Evolutionary conservation across 257 asterid genomes (phyloP).

Genomic region (Solanum acaule): DNA sequence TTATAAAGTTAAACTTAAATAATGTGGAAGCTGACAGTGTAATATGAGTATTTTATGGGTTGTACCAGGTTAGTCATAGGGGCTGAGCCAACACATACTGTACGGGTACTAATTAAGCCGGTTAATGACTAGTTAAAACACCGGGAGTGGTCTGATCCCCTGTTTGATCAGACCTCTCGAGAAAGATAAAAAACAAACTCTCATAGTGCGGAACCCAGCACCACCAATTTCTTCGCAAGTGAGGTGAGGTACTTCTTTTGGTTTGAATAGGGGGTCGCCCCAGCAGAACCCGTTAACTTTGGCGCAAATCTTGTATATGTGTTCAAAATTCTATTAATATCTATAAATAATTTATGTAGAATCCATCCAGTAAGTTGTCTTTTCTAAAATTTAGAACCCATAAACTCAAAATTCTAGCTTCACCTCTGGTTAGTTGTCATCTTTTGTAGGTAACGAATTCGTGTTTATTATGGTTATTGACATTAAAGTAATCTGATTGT

Average conservation of each 20-base stretch:
- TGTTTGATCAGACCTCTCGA: not conserved
- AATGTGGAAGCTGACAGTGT: not conserved
- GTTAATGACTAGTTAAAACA: not conserved
- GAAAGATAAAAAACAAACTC: not conserved
- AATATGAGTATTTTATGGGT: not conserved
- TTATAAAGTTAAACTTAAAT: not conserved
- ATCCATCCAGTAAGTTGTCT: not conserved
- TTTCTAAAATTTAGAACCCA: not conserved
- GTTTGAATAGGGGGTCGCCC: too few species aligned
- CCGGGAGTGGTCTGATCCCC: not conserved
- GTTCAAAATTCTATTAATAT: not conserved
- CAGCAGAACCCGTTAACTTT: not conserved
- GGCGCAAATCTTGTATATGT: not conserved
- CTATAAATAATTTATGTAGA: not conserved
- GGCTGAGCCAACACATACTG: not conserved
- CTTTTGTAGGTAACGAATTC: not conserved
- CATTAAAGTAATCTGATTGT: not conserved
- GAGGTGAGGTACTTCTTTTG: too few species aligned
- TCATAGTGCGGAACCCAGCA: not conserved
- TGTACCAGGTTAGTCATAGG: not conserved
- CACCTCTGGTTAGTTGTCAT: not conserved
- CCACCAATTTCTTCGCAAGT: not conserved
- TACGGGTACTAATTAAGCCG: not conserved
- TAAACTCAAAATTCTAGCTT: not conserved
- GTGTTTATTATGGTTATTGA: not conserved